phyloP scores from a whole-genome alignment of 306 rosid genomes.

The Vigna mungo region DNA sequence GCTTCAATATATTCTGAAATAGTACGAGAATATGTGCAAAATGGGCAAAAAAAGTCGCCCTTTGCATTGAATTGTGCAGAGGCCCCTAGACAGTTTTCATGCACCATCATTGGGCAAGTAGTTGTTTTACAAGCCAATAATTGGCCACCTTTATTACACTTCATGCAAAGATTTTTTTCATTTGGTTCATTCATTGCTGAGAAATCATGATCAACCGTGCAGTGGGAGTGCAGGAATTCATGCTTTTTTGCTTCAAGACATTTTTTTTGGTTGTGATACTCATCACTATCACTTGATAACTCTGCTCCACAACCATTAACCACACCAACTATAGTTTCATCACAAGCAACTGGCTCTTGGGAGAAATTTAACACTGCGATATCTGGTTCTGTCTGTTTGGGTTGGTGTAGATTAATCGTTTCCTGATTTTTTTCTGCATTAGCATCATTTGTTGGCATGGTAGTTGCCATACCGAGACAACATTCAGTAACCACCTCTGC shows the following conservation, averaged over 20 bases:
- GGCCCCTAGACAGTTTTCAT: conserved; percentile 65
- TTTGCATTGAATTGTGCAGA: conserved; percentile 47
- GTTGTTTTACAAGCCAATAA: conserved; percentile 62
- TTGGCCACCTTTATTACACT: conserved; percentile 64
- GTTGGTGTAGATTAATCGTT: conserved; percentile 16
- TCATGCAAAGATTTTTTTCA: conserved; percentile 53
- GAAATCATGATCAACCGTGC: conserved; percentile 43
- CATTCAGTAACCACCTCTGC: conserved; percentile 21
- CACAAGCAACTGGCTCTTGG: conserved; percentile 47
- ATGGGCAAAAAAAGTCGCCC: conserved; percentile 71
- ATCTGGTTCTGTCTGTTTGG: conserved; percentile 42
- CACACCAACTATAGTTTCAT: conserved; percentile 46
- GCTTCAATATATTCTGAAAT: conserved; percentile 66
- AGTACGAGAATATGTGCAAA: conserved; percentile 65
- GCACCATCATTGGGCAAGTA: conserved; percentile 69
- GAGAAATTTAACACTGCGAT: conserved; percentile 29
- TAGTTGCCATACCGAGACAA: conserved; percentile 17
- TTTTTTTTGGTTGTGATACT: conserved; percentile 45
- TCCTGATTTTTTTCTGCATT: conserved; percentile 31
- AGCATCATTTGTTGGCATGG: conserved; percentile 39
- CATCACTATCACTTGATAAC: conserved; percentile 48
- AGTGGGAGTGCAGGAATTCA: conserved; percentile 55
- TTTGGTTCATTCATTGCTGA: conserved; percentile 37
- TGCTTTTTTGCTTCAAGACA: conserved; percentile 54
- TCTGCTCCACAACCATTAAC: conserved; percentile 43